Evolutionary conservation across 371 early-diverging fungal genomes (phyloP), one percentile per base, ranked within the genome.

Genomic region (Nosema muscidifuracis): DNA sequence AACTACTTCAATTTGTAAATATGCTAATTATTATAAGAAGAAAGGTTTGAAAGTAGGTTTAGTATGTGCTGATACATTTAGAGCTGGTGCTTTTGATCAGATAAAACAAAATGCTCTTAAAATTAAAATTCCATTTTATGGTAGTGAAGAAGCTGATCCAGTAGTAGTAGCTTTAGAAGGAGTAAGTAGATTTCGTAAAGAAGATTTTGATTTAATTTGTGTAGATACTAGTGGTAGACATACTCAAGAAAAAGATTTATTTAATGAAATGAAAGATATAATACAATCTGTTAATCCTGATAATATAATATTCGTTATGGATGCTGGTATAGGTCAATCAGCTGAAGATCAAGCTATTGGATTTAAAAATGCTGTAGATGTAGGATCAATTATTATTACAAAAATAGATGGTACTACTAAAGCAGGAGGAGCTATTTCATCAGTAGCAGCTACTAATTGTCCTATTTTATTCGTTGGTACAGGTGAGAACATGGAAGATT

Each of bases 81-180:
- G 99, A 83, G 99, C 99, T 60, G 99, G 99, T 84, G 99, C 99
- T 4, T 97, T 94, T 83, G 99, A 96, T 85, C 99, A 98, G 85
- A 86, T 97, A 72, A 93, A 92, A 82, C 98, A 98, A 79, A 98
- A 98, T 79, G 95, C 97, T 2, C 88, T 91, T 26, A 92, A 93
- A 77, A 95, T 95, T 22, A 92, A 94, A 77, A 91, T 98, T 47
- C 95, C 96, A 53, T 95, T 89, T 82, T 98, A 89, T 82, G 96
- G 94, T 58, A 89, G 90, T 72, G 87, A 87, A 26, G 94, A 95
- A 78, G 87, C 89, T 0, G 95, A 98, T 82, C 96, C 99, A 2
- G 97, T 92, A 16, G 85, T 87, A 47, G 88, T 98, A 44, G 96
- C 99, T 0, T 61, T 81, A 62, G 92, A 94, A 67, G 99, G 99